Conservation (phyloP, 2,329 filamentous ascomycete genomes). For the Botrytis galanthina region DNA sequence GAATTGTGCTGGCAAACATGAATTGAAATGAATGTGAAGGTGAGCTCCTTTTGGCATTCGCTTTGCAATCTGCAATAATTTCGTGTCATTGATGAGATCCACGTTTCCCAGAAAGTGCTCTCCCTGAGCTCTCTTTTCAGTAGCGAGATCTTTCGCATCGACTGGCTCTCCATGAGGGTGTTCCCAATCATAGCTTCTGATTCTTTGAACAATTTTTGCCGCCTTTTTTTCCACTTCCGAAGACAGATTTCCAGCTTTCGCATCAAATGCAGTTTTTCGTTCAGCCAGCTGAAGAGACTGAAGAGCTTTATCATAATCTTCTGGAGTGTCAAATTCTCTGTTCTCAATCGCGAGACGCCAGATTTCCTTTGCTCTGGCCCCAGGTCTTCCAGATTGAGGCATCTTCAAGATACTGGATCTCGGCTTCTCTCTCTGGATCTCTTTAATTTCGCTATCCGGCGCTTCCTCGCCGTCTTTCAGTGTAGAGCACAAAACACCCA, state of each 20-base stretch:
- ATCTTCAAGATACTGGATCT: constrained; percentile 34
- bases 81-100: constrained; percentile 53
- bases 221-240: constrained; percentile 35
- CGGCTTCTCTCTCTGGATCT: constrained; percentile 21
- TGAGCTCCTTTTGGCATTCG: constrained; percentile 69
- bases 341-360: constrained; percentile 25
- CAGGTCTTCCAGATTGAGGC: constrained; percentile 25
- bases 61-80: constrained; percentile 55
- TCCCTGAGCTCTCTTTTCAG: constrained; percentile 37
- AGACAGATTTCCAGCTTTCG: constrained; percentile 27
- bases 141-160: constrained; percentile 26
- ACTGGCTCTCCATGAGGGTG: constrained; percentile 30
- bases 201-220: constrained; percentile 33
- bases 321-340: constrained; percentile 26
- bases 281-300: constrained; percentile 31
- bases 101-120: constrained; percentile 60
- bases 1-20: constrained; percentile 61
- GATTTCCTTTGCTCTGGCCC: constrained; percentile 22
- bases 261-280: constrained; percentile 35
- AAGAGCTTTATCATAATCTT: constrained; percentile 30
- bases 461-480: constrained; percentile 36
- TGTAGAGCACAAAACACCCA: constrained; percentile 35
- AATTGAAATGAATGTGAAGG: constrained; percentile 75
- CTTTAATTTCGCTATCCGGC: constrained; percentile 29
- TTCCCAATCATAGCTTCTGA: constrained; percentile 35